These are phyloP conservation scores for Penicillium daleae DNA, from an alignment of 495 filamentous ascomycete species.

Conservation along the genomic window DNA sequence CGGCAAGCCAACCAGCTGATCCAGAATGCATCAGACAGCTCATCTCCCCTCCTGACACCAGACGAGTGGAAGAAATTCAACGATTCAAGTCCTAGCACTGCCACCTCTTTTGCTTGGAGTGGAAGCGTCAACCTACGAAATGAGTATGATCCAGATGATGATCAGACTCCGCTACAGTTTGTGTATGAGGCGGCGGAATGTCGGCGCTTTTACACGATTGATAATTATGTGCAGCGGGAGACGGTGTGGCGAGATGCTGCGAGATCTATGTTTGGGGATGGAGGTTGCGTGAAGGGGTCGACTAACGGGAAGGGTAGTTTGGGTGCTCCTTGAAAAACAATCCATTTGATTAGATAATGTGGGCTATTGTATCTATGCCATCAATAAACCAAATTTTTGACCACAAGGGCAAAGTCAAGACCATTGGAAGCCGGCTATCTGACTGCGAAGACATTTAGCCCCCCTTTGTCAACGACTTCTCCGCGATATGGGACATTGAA, in stretches of 20 bases:
- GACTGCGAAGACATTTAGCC: neutral
- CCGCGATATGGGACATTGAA: no score
- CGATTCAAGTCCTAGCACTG: constrained; percentile 26
- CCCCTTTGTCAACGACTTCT: neutral
- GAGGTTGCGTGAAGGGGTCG: constrained; percentile 33
- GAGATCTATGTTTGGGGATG: constrained; percentile 32
- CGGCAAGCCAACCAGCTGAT: constrained; percentile 27
- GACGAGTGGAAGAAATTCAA: constrained; percentile 40
- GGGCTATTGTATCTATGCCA: neutral
- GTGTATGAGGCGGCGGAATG: constrained; percentile 45
- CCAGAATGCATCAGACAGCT: constrained; percentile 22
- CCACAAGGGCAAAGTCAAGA: neutral
- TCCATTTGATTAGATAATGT: neutral
- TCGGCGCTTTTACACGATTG: constrained; percentile 41
- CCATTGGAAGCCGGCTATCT: no score
- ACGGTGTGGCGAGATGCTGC: constrained; percentile 36
- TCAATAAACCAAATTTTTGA: neutral
- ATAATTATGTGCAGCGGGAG: constrained; percentile 32
- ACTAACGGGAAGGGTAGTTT: constrained; percentile 32
- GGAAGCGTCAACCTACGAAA: constrained; percentile 34
- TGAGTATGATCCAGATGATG: constrained; percentile 36
- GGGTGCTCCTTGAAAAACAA: constrained; percentile 11
- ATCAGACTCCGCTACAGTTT: constrained; percentile 40
- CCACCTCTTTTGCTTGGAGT: constrained; percentile 26
- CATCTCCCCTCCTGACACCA: constrained; percentile 32